Evolutionary conservation across 176 grass and related monocot genomes (phyloP), one percentile per base, ranked within the genome.

Genomic region (Miscanthus lutarioriparius): DNA sequence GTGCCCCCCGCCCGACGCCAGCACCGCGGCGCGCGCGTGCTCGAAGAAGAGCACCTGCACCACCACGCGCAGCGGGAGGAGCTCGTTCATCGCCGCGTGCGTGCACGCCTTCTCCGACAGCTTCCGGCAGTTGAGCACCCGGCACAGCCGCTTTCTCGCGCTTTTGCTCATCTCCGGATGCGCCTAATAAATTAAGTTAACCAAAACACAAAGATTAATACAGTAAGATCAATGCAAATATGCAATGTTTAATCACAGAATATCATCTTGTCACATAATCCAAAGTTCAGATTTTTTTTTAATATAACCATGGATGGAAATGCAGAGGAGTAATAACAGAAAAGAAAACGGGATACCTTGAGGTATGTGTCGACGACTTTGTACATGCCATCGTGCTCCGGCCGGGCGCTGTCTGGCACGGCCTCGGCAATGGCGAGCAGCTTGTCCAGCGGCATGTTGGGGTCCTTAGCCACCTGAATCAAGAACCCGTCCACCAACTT

Each of bases 1-100:
- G 44, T 71, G 43, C 6, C 48, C 59, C 6, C 48, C 59, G 48
- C 91, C 84, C 2, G 75, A 68, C 12, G 71, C 71, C 71, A 89
- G 22, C 82, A 87, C 87, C 78, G 86, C 91, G 0, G 97, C 80
- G 28, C 97, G 97, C 35, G 91, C 94, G 59, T 92, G 93, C 83
- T 99, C 97, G 74, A 94, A 99, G 93, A 99, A 99, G 32, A 99
- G 90, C 69, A 99, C 97, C 81, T 99, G 97, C 83, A 99, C 90
- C 1, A 99, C 91, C 25, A 99, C 89, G 43, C 97, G 81, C 11
- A 99, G 88, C 5, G 97, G 97, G 44, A 99, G 91, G 3, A 92
- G 76, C 82, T 96, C 93, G 61, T 99, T 99, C 88, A 94, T 93
- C n/a, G 91, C 93, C 20, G 97, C 97, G 78, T 99, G 91, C 82